Percentiles rank a stretch among this genome's conserved stretches.
Evolutionary conservation across 176 grass and related monocot species (phyloP).

Genomic region (Poa pratensis): DNA sequence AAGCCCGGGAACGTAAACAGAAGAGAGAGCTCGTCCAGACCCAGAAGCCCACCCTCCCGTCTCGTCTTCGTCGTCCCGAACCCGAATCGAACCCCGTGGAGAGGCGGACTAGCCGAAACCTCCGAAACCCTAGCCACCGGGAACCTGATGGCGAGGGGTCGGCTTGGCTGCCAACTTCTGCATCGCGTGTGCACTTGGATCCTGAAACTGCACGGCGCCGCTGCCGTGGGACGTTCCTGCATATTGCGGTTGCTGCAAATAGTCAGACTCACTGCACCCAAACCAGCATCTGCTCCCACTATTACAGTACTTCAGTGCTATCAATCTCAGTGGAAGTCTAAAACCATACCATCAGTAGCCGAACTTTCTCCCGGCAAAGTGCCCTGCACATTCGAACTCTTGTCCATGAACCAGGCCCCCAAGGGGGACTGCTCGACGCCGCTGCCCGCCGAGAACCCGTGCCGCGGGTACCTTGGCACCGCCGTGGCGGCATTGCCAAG

Average conservation of each 20-base stretch:
- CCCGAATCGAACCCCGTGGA: too few relatives aligned
- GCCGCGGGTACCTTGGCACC: slow-evolving; percentile 45
- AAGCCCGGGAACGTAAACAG: too few relatives aligned
- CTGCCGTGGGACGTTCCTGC: slow-evolving; percentile 29
- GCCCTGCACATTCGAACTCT: slow-evolving; percentile 12
- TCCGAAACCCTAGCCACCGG: too few relatives aligned
- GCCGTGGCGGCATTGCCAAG: not conserved
- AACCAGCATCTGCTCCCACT: not conserved
- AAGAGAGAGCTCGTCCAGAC: too few relatives aligned
- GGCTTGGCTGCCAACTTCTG: slow-evolving; percentile 50
- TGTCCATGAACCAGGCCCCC: slow-evolving; percentile 32
- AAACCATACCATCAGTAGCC: slow-evolving; percentile 40
- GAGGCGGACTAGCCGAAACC: too few relatives aligned
- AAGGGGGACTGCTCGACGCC: slow-evolving; percentile 43
- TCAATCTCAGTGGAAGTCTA: not conserved
- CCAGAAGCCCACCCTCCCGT: too few relatives aligned
- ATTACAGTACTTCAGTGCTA: not conserved
- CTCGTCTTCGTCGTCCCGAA: too few relatives aligned
- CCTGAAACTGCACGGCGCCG: slow-evolving; percentile 35
- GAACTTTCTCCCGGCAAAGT: slow-evolving; percentile 35
- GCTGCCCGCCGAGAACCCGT: slow-evolving; percentile 32
- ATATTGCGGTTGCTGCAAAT: slow-evolving; percentile 9
- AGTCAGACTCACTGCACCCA: not conserved
- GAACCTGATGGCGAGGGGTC: slow-evolving; percentile 29
- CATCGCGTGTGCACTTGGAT: slow-evolving; percentile 30